Base-by-base conservation (phyloP, 495 filamentous ascomycete genomes). In the Aspergillus cristatus region DNA sequence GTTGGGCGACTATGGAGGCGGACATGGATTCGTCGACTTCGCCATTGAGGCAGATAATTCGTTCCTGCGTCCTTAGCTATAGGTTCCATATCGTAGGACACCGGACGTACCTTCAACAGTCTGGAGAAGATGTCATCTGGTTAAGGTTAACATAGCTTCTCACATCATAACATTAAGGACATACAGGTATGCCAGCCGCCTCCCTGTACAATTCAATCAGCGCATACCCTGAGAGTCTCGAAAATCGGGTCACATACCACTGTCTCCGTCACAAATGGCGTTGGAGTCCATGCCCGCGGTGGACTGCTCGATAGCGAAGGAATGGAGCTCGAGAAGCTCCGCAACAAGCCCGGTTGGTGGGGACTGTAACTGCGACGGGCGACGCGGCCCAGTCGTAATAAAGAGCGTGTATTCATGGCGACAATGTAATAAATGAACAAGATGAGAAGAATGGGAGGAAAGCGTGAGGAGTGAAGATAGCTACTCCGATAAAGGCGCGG, bases 31-130 rank as follows among this genome's bases (percentile, higher is more conserved):
- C 86, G 67, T 96, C 81, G 41, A 98, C 90, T 48, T 79, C 67
- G 47, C 91, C 91, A 54, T 94, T 96, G 20, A 98, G 78, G 51
- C 85, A 96, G 53, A 98, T 73, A 55, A 98, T 96, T 41, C 91
- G 87, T 69, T 98, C 91, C 78, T 86, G n/a, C n/a, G n/a, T n/a
- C n/a, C n/a, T n/a, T n/a, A n/a, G n/a, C n/a, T n/a, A n/a, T n/a
- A n/a, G n/a, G n/a, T n/a, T n/a, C n/a, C n/a, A n/a, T n/a, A n/a
- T n/a, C n/a, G n/a, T n/a, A n/a, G n/a, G n/a, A n/a, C n/a, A n/a
- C n/a, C n/a, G n/a, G n/a, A n/a, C n/a, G n/a, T 63, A 84, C 81
- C 65, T 86, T 83, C 11, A 88, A 63, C 12, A 87, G 68, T 53
- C 82, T 72, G 18, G 84, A 88, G 63, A 88, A 90, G 45, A 89